Conservation (phyloP, 805 yeast species). For the Candida dajiaensis region DNA sequence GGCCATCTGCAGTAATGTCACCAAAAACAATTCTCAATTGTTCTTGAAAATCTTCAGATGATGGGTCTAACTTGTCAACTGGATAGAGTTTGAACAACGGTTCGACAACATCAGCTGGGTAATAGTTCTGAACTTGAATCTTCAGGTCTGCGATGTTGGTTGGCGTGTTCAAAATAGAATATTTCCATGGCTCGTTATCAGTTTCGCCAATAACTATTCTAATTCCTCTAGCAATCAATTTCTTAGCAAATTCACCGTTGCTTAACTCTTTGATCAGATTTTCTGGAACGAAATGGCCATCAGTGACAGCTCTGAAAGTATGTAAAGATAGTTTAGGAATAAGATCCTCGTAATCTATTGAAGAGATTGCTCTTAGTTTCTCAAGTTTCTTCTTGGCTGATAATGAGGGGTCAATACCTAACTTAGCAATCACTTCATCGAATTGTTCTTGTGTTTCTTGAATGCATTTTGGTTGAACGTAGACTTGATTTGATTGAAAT, state of each 20-base stretch:
- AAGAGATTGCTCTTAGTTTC: slow-evolving; percentile 17
- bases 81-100: slow-evolving; percentile 24
- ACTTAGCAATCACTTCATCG: slow-evolving; percentile 27
- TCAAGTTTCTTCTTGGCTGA: slow-evolving; percentile 19
- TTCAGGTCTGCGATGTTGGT: slow-evolving; percentile 23
- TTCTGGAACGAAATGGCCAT: slow-evolving; percentile 30
- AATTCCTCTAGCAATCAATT: slow-evolving; percentile 16
- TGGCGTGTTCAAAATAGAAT: slow-evolving; percentile 29
- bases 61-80: slow-evolving; percentile 11
- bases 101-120: slow-evolving; percentile 25
- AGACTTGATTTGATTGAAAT: slow-evolving; percentile 33
- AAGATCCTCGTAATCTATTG: slow-evolving; percentile 17
- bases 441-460: slow-evolving; percentile 31
- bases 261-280: slow-evolving; percentile 27
- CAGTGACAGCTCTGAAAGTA: slow-evolving; percentile 37
- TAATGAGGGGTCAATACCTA: slow-evolving; percentile 17
- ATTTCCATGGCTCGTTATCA: slow-evolving; percentile 28
- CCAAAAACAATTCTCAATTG: slow-evolving; percentile 26
- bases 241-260: slow-evolving; percentile 25
- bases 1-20: slow-evolving; percentile 31
- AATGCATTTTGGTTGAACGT: slow-evolving; percentile 33
- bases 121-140: slow-evolving; percentile 31
- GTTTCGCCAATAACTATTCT: slow-evolving; percentile 30
- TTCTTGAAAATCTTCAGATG: slow-evolving; percentile 16
- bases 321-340: slow-evolving; percentile 24